A percentile compares a stretch with the other conserved stretches of the same genome.
Conservation (phyloP, 2,329 filamentous ascomycete species). For the Trichoderma brevicompactum region DNA sequence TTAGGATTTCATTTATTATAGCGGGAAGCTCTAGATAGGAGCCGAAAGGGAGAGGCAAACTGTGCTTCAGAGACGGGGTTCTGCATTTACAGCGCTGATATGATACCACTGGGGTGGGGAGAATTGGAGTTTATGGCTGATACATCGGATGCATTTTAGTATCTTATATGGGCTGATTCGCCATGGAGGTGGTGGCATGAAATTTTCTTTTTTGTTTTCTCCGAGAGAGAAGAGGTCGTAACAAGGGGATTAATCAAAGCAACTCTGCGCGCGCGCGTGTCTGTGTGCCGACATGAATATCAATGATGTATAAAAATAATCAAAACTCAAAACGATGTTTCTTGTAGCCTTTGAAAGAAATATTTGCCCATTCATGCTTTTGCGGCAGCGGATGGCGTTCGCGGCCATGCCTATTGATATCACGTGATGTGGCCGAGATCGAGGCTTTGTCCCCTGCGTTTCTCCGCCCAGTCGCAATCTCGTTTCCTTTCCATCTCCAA, state of each 20-base stretch:
- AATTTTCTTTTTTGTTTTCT: not conserved
- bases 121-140: constrained; percentile 39
- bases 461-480: constrained; percentile 24
- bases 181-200: constrained; percentile 11
- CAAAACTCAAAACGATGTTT: not conserved
- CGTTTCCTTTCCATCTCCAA: constrained; percentile 30
- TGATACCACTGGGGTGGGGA: constrained; percentile 43
- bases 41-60: constrained; percentile 14
- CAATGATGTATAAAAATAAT: not conserved
- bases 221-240: not conserved
- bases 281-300: not conserved
- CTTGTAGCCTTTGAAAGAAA: not conserved
- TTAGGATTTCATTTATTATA: constrained; percentile 26
- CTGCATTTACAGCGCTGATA: constrained; percentile 36
- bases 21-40: constrained; percentile 4
- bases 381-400: not conserved
- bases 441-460: constrained; percentile 33
- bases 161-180: constrained; percentile 15
- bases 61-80: constrained; percentile 23
- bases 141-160: constrained; percentile 30
- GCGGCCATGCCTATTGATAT: constrained; percentile 32
- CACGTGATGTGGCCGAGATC: constrained; percentile 36
- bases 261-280: not conserved
- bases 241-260: not conserved
- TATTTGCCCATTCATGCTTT: not conserved